A percentile compares a stretch with the other conserved stretches of the same genome.
Evolutionary conservation across 2,329 filamentous ascomycete genomes (phyloP).

Genomic region (Colletotrichum spinosum): DNA sequence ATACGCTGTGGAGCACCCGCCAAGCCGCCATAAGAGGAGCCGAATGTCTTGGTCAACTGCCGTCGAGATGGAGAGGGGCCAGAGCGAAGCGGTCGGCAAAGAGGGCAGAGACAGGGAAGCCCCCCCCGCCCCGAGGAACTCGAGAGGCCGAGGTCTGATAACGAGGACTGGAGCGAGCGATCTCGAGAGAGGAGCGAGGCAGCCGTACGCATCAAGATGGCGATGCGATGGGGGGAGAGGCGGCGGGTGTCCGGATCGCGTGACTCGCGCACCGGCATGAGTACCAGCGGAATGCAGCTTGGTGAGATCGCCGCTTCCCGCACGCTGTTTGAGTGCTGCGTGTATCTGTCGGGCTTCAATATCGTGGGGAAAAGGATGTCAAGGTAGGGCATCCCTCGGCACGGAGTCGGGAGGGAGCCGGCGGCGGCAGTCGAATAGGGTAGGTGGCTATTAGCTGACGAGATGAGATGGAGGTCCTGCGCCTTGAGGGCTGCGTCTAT

Average conservation of each 20-base stretch:
- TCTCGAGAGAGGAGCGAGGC: no score
- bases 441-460: not conserved
- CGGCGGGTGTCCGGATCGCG: conserved; percentile 12
- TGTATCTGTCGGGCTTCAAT: not conserved
- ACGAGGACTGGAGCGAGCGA: not conserved
- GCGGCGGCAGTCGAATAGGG: conserved; percentile 21
- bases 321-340: not conserved
- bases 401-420: conserved; percentile 1
- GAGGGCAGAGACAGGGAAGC: not conserved
- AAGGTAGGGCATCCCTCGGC: conserved; percentile 2
- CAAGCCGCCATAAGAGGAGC: conserved; percentile 27
- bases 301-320: not conserved
- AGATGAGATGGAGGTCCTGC: no score
- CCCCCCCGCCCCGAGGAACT: not conserved
- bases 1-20: conserved; percentile 17
- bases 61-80: conserved; percentile 3
- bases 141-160: not conserved
- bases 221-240: not conserved
- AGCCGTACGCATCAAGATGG: not conserved
- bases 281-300: conserved; percentile 11
- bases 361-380: not conserved
- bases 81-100: not conserved
- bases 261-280: conserved; percentile 9
- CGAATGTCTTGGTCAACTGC: conserved; percentile 11
- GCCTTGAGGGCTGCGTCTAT: no score